Evolutionary conservation across 352 stramenopile species (phyloP).

Genomic region (Globisporangium radiosum): DNA sequence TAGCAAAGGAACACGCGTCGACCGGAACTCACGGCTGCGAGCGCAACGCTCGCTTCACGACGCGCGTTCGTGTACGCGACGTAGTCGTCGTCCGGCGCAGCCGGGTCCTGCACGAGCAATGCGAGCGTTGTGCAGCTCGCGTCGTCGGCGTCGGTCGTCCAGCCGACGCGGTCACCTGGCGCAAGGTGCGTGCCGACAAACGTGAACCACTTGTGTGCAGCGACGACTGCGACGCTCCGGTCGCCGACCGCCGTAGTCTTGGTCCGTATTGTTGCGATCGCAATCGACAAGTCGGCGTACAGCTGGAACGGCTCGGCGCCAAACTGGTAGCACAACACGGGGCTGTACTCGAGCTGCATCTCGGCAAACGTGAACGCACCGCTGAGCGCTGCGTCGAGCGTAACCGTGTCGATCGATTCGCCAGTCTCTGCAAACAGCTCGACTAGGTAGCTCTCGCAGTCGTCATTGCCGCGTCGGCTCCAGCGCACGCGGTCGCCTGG

Average conservation of each 20-base stretch:
- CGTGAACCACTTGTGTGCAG: constrained; percentile 36
- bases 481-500: constrained; percentile 46
- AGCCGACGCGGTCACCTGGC: constrained; percentile 37
- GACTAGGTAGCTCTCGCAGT: constrained; percentile 48
- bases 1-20: constrained; percentile 58
- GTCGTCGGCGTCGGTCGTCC: constrained; percentile 25
- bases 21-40: constrained; percentile 43
- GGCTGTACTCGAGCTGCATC: constrained; percentile 40
- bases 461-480: constrained; percentile 38
- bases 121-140: constrained; percentile 27
- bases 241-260: constrained; percentile 31
- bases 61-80: constrained; percentile 28
- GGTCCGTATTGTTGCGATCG: constrained; percentile 37
- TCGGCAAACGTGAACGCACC: constrained; percentile 45
- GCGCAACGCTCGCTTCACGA: constrained; percentile 27
- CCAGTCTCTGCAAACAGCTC: constrained; percentile 23
- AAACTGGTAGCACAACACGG: constrained; percentile 64
- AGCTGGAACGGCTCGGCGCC: constrained; percentile 46
- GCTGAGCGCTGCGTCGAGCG: constrained; percentile 20
- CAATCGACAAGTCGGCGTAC: constrained; percentile 39
- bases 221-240: constrained; percentile 44
- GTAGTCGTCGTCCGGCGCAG: constrained; percentile 31
- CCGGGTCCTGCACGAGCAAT: constrained; percentile 22
- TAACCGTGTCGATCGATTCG: constrained; percentile 27
- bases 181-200: constrained; percentile 43